A percentile compares a stretch with the other conserved stretches of the same genome.
Conservation (phyloP, 2,329 filamentous ascomycete genomes). For the Aspergillus sp. region DNA sequence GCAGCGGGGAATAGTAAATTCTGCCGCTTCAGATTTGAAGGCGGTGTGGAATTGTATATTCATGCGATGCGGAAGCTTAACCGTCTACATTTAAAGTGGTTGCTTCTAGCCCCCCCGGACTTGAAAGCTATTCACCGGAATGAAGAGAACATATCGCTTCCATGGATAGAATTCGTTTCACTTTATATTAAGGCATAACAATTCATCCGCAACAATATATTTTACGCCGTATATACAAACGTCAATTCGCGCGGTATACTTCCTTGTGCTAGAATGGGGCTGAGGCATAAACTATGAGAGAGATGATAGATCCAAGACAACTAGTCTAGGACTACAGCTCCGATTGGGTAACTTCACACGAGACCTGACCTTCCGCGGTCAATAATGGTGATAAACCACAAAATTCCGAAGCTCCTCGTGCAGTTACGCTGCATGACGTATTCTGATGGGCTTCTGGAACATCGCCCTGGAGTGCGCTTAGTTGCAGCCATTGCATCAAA, state of each 20-base stretch:
- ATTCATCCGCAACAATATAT: not conserved
- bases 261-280: too few relatives aligned
- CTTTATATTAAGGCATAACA: not conserved
- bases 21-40: conserved; percentile 6
- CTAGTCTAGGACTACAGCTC: not conserved
- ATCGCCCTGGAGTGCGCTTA: not conserved
- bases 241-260: not conserved
- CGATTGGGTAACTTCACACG: not conserved
- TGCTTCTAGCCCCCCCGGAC: too few relatives aligned
- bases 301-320: not conserved
- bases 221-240: not conserved
- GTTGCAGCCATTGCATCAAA: not conserved
- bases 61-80: too few relatives aligned
- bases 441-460: not conserved
- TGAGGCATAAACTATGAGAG: too few relatives aligned
- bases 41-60: conserved; percentile 1
- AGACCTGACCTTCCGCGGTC: not conserved
- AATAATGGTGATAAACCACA: not conserved
- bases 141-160: not conserved
- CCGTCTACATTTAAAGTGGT: not conserved
- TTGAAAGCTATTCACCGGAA: too few relatives aligned
- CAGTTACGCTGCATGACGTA: conserved; percentile 1
- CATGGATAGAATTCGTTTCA: not conserved
- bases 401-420: not conserved
- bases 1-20: conserved; percentile 11